phyloP scores from a whole-genome alignment of 331 rosid genomes.

The Rhamnella rubrinervis region DNA sequence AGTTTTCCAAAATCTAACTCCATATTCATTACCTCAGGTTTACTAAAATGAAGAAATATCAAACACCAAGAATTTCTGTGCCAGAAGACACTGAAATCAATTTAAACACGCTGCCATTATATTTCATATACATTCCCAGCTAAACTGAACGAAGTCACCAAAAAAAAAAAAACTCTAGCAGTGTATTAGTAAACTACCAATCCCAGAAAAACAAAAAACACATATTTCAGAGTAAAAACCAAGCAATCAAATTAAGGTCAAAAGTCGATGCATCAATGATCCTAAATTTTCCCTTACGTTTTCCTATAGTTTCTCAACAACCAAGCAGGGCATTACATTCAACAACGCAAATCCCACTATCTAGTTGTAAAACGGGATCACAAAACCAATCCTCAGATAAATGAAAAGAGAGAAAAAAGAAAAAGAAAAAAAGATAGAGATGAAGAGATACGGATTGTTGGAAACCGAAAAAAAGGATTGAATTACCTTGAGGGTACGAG shows the following conservation, averaged over 20 bases:
- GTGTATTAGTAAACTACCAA: neutral
- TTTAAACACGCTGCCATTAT: constrained; percentile 5
- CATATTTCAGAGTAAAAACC: neutral
- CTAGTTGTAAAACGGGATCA: constrained; percentile 9
- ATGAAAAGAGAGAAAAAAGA: neutral
- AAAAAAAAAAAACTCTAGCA: neutral
- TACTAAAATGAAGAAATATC: constrained; percentile 1
- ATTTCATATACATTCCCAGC: constrained; percentile 12
- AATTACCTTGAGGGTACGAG: constrained; percentile 57
- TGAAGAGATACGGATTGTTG: neutral
- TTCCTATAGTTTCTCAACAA: constrained; percentile 20
- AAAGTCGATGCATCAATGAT: constrained; percentile 4
- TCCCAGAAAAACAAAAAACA: neutral
- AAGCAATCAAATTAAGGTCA: constrained; percentile 4
- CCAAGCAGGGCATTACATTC: constrained; percentile 30
- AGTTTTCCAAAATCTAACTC: neutral
- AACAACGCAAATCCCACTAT: neutral
- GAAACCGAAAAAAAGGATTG: neutral
- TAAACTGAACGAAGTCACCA: neutral
- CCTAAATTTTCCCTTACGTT: constrained; percentile 9
- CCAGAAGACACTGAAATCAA: neutral
- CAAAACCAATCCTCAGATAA: neutral
- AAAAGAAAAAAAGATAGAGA: neutral
- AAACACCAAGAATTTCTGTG: neutral
- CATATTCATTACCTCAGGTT: constrained; percentile 15